Evolutionary conservation across 768 basidiomycete genomes (phyloP).

Genomic region (Termitomyces sp.): DNA sequence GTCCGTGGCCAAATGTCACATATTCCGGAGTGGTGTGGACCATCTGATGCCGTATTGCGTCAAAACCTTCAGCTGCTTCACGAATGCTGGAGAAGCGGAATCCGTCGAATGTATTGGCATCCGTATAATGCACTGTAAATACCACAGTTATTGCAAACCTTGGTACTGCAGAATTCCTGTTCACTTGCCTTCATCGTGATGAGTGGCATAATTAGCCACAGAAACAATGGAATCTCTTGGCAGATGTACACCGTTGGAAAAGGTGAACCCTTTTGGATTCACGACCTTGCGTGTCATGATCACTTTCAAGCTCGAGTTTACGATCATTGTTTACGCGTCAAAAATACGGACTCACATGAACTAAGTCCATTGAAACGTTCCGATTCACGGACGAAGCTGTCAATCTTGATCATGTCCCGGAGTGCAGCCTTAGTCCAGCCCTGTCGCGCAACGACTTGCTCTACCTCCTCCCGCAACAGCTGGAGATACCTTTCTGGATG

Average conservation of each 20-base stretch:
- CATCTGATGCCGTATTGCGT: background rate
- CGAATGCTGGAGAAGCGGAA: conserved; percentile 2
- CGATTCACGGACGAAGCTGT: conserved; percentile 2
- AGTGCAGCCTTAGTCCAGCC: conserved; percentile 5
- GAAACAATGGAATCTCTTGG: conserved; percentile 2
- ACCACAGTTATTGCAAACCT: too few relatives aligned
- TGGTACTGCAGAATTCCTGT: background rate
- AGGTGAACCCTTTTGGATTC: conserved; percentile 3
- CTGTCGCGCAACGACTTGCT: background rate
- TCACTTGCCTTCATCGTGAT: background rate
- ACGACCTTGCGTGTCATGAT: conserved; percentile 8
- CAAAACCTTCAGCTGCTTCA: conserved; percentile 1
- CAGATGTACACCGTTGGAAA: conserved; percentile 4
- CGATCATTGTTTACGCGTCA: too few relatives aligned
- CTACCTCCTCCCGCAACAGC: background rate
- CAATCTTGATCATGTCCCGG: conserved; percentile 3
- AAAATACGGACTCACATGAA: background rate
- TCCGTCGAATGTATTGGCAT: conserved; percentile 1
- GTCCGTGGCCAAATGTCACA: conserved; percentile 3
- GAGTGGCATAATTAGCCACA: conserved; percentile 7
- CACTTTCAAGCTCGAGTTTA: too few relatives aligned
- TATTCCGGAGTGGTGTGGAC: conserved; percentile 3
- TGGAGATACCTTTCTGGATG: background rate
- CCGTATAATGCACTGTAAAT: background rate
- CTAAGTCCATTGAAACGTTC: conserved; percentile 4